A percentile compares a stretch with the other conserved stretches of the same genome.
Conservation (phyloP, 139 green algal genomes). For the Cymbomonas tetramitiformis region DNA sequence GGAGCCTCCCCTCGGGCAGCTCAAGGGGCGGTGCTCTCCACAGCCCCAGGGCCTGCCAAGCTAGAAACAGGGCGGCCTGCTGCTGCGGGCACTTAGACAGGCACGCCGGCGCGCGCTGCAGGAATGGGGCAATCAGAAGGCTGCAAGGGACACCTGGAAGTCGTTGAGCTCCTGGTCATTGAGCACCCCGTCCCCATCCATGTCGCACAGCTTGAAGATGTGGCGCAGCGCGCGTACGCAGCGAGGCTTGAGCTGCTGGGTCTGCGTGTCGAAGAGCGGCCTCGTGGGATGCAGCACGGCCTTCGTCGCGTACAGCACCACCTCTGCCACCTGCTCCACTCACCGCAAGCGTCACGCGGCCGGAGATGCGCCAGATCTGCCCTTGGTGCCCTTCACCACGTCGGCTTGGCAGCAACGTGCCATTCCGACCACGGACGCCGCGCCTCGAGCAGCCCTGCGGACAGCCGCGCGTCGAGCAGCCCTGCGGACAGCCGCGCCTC, state of each 20-base stretch:
- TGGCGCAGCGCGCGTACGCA: conserved; percentile 61
- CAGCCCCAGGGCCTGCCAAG: neutral
- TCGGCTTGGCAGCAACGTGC: no score
- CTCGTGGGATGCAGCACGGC: conserved; percentile 71
- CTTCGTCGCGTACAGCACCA: conserved; percentile 64
- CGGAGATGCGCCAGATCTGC: no score
- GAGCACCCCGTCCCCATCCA: conserved; percentile 52
- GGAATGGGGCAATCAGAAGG: conserved; percentile 35
- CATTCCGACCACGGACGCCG: no score
- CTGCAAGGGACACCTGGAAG: conserved; percentile 62
- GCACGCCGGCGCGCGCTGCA: neutral
- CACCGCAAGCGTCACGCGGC: conserved; percentile 34
- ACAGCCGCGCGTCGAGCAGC: no score
- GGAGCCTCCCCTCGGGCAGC: neutral
- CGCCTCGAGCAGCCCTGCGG: no score
- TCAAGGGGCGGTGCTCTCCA: neutral
- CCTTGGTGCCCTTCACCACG: no score
- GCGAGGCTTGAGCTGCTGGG: conserved; percentile 36
- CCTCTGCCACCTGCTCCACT: conserved; percentile 32
- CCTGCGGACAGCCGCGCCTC: no score
- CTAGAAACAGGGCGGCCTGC: neutral
- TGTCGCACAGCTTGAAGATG: conserved; percentile 71
- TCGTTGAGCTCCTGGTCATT: conserved; percentile 66
- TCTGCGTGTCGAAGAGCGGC: conserved; percentile 60
- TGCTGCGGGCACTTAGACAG: neutral